Evolutionary conservation across 176 grass and related monocot species (phyloP), one percentile per base, ranked within the genome.

Genomic region (Alloteropsis semialata): DNA sequence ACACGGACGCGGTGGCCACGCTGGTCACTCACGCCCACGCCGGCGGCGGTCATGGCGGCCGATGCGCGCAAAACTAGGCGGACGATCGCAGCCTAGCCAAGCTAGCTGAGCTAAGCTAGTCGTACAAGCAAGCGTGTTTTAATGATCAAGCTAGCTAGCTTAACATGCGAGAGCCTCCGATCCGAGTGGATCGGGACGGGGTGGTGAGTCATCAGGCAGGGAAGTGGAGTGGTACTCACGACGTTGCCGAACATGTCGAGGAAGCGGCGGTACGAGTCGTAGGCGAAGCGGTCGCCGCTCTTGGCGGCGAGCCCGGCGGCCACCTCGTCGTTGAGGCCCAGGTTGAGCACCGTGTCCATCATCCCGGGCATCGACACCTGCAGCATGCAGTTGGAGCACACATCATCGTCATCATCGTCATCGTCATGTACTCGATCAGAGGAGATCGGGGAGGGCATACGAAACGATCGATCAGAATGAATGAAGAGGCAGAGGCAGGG

Each of bases 281-380:
- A 94, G 69, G 97, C 97, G 76, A 99, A 99, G 16, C 97, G 85
- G 65, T 99, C 89, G 16, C 97, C 97, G 56, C 97, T 96, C 93
- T 96, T 99, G 46, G 85, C 54, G 1, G 93, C 93, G 4, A 99
- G 85, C 4, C 93, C 97, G 0, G 65, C 86, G 27, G 92, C 97
- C 58, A 99, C 93, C 65, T 92, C 89, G 80, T 99, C 97, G 81
- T 96, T 94, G 48, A 99, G 91, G 7, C 97, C 97, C 85, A 99
- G 85, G 79, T 99, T 99, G 29, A 99, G 83, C 83, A 99, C 97
- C 2, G 97, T 99, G 86, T 99, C 97, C 97, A 99, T 99, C 97
- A 99, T 99, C 1, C 97, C 97, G 5, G 97, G 97, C 97, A 99
- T 99, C 10, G 97, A 99, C 29, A 99, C 89, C 92, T 94, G 57